Conservation (phyloP, 2,329 filamentous ascomycete species). For the Apiospora saccharicola region DNA sequence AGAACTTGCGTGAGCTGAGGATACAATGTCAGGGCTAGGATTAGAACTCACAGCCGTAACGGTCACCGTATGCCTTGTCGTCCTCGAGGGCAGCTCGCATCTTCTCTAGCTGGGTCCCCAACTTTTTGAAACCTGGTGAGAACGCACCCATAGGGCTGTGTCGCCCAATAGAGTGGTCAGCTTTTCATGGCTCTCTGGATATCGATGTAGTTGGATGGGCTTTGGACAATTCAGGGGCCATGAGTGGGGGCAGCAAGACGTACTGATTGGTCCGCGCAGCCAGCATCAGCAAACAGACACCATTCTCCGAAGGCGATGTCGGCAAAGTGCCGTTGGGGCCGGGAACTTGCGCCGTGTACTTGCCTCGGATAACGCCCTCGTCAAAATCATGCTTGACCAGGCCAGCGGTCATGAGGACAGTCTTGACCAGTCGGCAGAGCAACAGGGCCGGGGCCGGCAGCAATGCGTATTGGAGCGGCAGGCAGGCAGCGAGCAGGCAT, state of each 20-base stretch:
- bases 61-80: too few relatives aligned
- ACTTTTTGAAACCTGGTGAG: neutral
- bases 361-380: neutral
- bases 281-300: neutral
- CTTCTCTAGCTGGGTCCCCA: neutral
- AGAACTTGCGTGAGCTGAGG: too few relatives aligned
- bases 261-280: constrained; percentile 1
- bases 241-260: neutral
- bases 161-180: neutral
- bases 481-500: neutral
- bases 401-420: neutral
- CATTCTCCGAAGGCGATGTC: neutral
- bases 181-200: neutral
- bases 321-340: neutral
- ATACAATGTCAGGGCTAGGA: neutral
- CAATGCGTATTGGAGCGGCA: neutral
- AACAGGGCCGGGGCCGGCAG: neutral
- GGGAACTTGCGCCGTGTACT: neutral
- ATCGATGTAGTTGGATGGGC: neutral
- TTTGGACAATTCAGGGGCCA: neutral
- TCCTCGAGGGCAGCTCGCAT: neutral
- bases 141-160: neutral
- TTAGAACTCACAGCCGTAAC: neutral
- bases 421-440: neutral
- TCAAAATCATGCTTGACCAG: neutral